Percentiles rank a stretch among this genome's conserved stretches.
Evolutionary conservation across 768 basidiomycete species (phyloP).

Genomic region (Tricholoma hemisulphureum): DNA sequence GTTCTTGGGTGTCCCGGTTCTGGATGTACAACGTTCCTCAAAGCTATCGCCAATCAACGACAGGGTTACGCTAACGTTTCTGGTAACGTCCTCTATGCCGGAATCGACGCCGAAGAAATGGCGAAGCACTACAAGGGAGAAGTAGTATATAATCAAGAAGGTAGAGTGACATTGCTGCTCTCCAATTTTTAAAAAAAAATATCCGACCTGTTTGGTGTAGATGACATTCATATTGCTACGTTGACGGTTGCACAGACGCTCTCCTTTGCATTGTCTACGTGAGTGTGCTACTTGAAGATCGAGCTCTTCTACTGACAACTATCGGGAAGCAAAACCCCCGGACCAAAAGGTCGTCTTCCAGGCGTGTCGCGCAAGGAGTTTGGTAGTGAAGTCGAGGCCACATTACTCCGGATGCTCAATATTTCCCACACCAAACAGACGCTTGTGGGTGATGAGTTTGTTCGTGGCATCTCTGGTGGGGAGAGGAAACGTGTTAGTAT

Average conservation of each 20-base stretch:
- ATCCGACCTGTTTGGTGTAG: slow-evolving; percentile 34
- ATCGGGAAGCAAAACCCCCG: slow-evolving; percentile 57
- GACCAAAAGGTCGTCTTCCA: slow-evolving; percentile 68
- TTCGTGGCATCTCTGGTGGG: slow-evolving; percentile 78
- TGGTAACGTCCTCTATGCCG: slow-evolving; percentile 81
- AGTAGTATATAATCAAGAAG: slow-evolving; percentile 77
- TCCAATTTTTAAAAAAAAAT: slow-evolving; percentile 4
- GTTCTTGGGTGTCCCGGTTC: slow-evolving; percentile 81
- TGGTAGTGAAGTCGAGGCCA: slow-evolving; percentile 52
- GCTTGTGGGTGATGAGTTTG: slow-evolving; percentile 83
- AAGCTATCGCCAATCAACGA: slow-evolving; percentile 76
- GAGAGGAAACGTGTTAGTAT: slow-evolving; percentile 81
- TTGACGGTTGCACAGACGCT: slow-evolving; percentile 80
- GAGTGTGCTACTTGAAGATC: slow-evolving; percentile 11
- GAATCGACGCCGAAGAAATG: slow-evolving; percentile 76
- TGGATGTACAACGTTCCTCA: slow-evolving; percentile 86
- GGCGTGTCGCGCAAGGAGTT: slow-evolving; percentile 63
- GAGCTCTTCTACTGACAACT: slow-evolving; percentile 1
- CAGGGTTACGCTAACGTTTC: slow-evolving; percentile 58
- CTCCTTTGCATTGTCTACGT: slow-evolving; percentile 64
- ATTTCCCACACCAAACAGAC: slow-evolving; percentile 78
- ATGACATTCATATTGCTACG: slow-evolving; percentile 81
- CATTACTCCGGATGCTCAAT: slow-evolving; percentile 76
- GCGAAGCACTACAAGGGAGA: slow-evolving; percentile 74
- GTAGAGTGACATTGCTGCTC: slow-evolving; percentile 26